Percentiles rank a stretch among this genome's conserved stretches.
Evolutionary conservation across 495 filamentous ascomycete species (phyloP).

Genomic region (Hyaloscypha hepaticicola): DNA sequence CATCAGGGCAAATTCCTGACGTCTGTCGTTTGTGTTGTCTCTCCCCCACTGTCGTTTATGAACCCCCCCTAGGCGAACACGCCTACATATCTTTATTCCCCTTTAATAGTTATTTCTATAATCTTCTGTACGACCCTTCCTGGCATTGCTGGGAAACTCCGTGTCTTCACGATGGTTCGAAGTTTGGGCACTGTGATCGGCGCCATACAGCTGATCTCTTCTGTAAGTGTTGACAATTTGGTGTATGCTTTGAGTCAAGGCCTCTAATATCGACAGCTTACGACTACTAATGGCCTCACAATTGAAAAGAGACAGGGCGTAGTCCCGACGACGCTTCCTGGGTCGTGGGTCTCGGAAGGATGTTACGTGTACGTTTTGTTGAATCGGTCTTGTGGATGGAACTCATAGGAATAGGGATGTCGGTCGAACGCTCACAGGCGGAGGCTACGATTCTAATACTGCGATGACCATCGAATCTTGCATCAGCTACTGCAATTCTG

Average conservation of each 20-base stretch:
- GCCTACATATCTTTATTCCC: neutral
- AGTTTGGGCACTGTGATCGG: neutral
- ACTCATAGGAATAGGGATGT: constrained; percentile 5
- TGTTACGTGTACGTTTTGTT: constrained; percentile 23
- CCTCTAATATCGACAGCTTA: neutral
- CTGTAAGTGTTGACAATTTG: neutral
- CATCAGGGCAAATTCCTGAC: neutral
- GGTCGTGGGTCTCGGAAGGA: constrained; percentile 28
- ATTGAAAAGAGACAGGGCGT: constrained; percentile 14
- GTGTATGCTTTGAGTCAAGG: neutral
- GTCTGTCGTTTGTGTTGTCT: neutral
- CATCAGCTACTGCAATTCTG: constrained; percentile 36
- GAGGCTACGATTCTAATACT: constrained; percentile 11
- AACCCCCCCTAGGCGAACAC: neutral
- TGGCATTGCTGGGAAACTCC: neutral
- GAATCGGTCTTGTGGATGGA: neutral
- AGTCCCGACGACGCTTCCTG: constrained; percentile 22
- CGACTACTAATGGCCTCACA: neutral
- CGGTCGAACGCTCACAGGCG: constrained; percentile 6
- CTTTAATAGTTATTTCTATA: neutral
- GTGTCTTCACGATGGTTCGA: neutral
- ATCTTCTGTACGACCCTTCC: neutral
- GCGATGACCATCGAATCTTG: constrained; percentile 44
- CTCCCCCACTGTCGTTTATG: neutral
- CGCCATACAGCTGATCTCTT: neutral